A percentile compares a stretch with the other conserved stretches of the same genome.
These are phyloP conservation scores for Nitzschia palea DNA, from an alignment of 108 stramenopile species.

Conservation along the genomic window DNA sequence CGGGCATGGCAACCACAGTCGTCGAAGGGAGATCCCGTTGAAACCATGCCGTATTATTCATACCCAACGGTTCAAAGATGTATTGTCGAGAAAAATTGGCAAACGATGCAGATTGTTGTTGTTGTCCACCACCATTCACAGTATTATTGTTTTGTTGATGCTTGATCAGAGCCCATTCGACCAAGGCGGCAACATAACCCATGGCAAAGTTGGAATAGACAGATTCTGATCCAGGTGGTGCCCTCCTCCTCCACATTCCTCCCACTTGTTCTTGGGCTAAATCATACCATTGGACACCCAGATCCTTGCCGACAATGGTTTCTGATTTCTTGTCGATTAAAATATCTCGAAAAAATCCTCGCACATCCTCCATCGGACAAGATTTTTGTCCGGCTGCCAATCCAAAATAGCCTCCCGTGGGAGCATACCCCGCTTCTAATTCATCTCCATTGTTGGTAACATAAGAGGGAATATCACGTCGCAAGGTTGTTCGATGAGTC, in stretches of 20 bases:
- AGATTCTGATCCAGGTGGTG: neutral
- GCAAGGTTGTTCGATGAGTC: conserved; percentile 26
- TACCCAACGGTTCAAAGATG: conserved; percentile 24
- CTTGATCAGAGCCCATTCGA: conserved; percentile 8
- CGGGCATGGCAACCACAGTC: conserved; percentile 5
- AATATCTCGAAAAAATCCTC: conserved; percentile 21
- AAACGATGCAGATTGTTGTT: too few species aligned
- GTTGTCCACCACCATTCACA: neutral
- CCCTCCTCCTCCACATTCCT: neutral
- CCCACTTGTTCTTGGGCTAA: neutral
- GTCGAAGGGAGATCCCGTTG: conserved; percentile 3
- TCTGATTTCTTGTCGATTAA: neutral
- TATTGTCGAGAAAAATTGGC: conserved; percentile 1
- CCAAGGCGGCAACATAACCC: conserved; percentile 20
- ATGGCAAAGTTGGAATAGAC: conserved; percentile 23
- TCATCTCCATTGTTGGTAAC: neutral
- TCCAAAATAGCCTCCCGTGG: neutral
- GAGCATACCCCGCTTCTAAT: neutral
- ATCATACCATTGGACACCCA: conserved; percentile 18
- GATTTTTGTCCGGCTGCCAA: conserved; percentile 15
- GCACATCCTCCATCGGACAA: conserved; percentile 15
- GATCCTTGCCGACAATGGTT: conserved; percentile 3
- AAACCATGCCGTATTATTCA: conserved; percentile 24
- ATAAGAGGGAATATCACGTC: conserved; percentile 2
- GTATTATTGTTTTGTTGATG: too few species aligned